Evolutionary conservation across 2,329 filamentous ascomycete species (phyloP), one percentile per base, ranked within the genome.

Genomic region (Fusarium haematococcum): DNA sequence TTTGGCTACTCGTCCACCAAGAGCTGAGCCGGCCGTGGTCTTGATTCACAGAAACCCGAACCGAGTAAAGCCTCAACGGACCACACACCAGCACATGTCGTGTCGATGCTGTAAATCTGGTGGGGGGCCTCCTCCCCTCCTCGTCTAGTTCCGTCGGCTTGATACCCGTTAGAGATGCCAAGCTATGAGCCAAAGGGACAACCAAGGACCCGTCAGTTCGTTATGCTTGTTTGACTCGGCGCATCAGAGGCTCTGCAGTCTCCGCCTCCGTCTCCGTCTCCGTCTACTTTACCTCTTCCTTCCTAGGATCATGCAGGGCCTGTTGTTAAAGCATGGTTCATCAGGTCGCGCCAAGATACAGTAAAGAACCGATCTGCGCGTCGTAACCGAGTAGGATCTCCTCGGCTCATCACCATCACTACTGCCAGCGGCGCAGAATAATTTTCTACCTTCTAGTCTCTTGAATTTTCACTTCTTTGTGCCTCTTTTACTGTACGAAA

Each of bases 211-310:
- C 27, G 50, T 54, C 50, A 54, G 50, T 58, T 35, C 48, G 67
- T 62, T 57, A 77, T 77, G 75, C 73, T 74, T 77, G 72, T 69
- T 71, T 67, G 33, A 59, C 18, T 41, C 45, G 27, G 48, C 27
- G 27, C 58, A 61, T 37, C 61, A 61, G 58, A 63, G 65, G 65
- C 65, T 73, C 67, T 65, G 58, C 61, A 43, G 67, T 50, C 54
- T 63, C 63, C 69, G 57, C 43, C 60, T 63, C 67, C 41, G 65
- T 68, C 37, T 63, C 59, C 63, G 65, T 32, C 52, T 60, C 43
- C 37, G 33, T 43, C 13, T 54, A 43, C 52, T 35, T 45, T 43
- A 58, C 62, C 39, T 7, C n/a, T 61, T 74, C n/a, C n/a, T 60
- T 23, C 13, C 59, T 75, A 63, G 59, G 48, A 54, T 69, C 32